Percentiles rank a stretch among this genome's conserved stretches.
phyloP scores from a whole-genome alignment of 1,284 basidiomycete species.

The Cryptococcus hybrid region DNA sequence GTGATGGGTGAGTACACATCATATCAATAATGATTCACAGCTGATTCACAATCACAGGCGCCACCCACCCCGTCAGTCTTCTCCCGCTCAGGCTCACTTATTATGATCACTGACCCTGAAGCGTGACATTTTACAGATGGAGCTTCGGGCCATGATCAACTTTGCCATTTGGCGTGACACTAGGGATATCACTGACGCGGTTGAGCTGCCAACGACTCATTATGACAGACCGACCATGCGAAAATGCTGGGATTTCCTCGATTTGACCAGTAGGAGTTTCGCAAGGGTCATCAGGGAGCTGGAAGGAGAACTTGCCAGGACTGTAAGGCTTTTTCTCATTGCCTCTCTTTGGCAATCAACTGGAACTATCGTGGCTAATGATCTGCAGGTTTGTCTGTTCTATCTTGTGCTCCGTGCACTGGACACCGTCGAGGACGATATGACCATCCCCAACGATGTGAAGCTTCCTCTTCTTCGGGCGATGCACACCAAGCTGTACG shows the following conservation, averaged over 20 bases:
- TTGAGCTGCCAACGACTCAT: slow-evolving; percentile 70
- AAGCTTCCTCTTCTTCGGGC: slow-evolving; percentile 84
- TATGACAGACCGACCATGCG: slow-evolving; percentile 84
- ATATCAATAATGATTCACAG: background rate
- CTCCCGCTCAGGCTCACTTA: background rate
- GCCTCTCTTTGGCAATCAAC: background rate
- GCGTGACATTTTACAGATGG: slow-evolving; percentile 60
- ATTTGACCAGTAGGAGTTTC: slow-evolving; percentile 86
- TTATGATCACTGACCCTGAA: background rate
- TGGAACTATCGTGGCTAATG: background rate
- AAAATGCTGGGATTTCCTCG: slow-evolving; percentile 86
- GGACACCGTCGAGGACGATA: slow-evolving; percentile 98
- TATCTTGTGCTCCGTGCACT: slow-evolving; percentile 91
- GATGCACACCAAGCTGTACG: slow-evolving; percentile 78
- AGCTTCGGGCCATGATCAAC: slow-evolving; percentile 73
- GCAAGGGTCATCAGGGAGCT: slow-evolving; percentile 94
- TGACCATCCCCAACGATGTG: slow-evolving; percentile 82
- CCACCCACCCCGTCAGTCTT: slow-evolving; percentile 34
- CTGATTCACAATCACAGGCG: slow-evolving; percentile 18
- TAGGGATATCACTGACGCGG: slow-evolving; percentile 70
- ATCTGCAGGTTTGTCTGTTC: slow-evolving; percentile 79
- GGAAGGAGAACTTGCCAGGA: slow-evolving; percentile 89
- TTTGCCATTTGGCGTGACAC: slow-evolving; percentile 76
- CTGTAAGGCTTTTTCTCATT: slow-evolving; percentile 59
- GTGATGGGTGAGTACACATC: slow-evolving; percentile 29